Base-by-base conservation (phyloP, 2,329 filamentous ascomycete genomes). In the Dactylonectria macrodidyma region DNA sequence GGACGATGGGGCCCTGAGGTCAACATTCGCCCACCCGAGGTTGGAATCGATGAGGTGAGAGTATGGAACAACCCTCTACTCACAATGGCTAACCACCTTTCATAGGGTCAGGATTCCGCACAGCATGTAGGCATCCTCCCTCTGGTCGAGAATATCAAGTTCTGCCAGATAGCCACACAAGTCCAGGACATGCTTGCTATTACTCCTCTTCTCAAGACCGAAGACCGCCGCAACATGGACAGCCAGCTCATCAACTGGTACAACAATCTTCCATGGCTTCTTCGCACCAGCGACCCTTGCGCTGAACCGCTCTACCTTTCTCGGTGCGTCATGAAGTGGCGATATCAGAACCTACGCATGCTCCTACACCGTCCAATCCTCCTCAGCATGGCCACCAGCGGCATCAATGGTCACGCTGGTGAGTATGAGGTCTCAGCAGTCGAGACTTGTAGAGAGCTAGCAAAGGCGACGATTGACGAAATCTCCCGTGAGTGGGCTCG, bases 101-200 rank as follows among this genome's bases (percentile, higher is more conserved):
- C 26, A 3, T 38, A 79, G 66, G 73, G 71, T 24, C 84, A 82
- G 41, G 87, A 88, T 80, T 87, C 84, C 47, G 84, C 82, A 1
- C 90, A 89, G 73, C 85, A 92, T 55, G 86, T 91, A 2, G 90
- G 90, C 62, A 89, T 93, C 62, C 84, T 94, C 4, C 92, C 92
- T 0, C 81, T 94, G 16, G 89, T 93, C 33, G 91, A 95, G 79
- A 94, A 93, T 77, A 91, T 93, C 70, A 90, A 91, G 58, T 95
- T 95, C 80, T 94, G 92, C 82, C 92, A 92, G 78, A 92, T 95
- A 67, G 91, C 92, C 22, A 94, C 92, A 0, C 88, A 90, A 68
- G 92, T 95, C 64, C 93, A 95, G 77, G 92, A 95, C 75, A 87
- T 90, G 59, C 85, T 95, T 3, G 92, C 93, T n/a, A 89, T 92